Evolutionary conservation across 805 yeast genomes (phyloP).

Genomic region (Zygoascus biomembranicola): DNA sequence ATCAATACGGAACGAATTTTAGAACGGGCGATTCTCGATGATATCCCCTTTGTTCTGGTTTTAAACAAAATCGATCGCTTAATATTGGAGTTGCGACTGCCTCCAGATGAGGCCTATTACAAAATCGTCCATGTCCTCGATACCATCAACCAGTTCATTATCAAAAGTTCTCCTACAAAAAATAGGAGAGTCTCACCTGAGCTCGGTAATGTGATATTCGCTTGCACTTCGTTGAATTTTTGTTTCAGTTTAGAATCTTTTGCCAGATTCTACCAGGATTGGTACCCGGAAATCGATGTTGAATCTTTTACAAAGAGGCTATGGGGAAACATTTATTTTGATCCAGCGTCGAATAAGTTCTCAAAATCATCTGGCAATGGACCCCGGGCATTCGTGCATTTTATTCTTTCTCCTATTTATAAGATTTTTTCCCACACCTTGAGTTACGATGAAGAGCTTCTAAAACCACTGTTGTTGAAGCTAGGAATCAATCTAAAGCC

Average conservation of each 20-base stretch:
- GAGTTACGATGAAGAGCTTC: conserved; percentile 38
- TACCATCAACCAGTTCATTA: conserved; percentile 52
- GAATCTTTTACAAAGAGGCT: conserved; percentile 43
- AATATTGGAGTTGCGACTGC: conserved; percentile 67
- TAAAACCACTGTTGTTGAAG: conserved; percentile 39
- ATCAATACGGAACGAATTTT: conserved; percentile 43
- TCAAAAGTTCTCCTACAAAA: conserved; percentile 5
- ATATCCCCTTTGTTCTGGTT: conserved; percentile 49
- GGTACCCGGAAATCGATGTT: conserved; percentile 27
- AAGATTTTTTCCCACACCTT: conserved; percentile 59
- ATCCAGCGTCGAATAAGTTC: conserved; percentile 38
- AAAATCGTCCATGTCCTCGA: conserved; percentile 57
- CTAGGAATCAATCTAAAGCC: conserved; percentile 38
- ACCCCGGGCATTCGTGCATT: conserved; percentile 45
- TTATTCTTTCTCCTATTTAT: conserved; percentile 73
- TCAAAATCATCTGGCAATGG: conserved; percentile 24
- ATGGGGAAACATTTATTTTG: conserved; percentile 71
- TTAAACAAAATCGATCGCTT: conserved; percentile 80
- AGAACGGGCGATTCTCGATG: conserved; percentile 41
- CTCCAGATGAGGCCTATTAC: conserved; percentile 64
- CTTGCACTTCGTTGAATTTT: conserved; percentile 54
- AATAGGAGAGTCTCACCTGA: conserved; percentile 48
- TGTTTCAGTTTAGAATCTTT: conserved; percentile 64
- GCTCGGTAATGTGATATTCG: conserved; percentile 61
- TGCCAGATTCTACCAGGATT: conserved; percentile 39